phyloP scores from a whole-genome alignment of 345 rosid species.

The Gossypium rotundifolium region DNA sequence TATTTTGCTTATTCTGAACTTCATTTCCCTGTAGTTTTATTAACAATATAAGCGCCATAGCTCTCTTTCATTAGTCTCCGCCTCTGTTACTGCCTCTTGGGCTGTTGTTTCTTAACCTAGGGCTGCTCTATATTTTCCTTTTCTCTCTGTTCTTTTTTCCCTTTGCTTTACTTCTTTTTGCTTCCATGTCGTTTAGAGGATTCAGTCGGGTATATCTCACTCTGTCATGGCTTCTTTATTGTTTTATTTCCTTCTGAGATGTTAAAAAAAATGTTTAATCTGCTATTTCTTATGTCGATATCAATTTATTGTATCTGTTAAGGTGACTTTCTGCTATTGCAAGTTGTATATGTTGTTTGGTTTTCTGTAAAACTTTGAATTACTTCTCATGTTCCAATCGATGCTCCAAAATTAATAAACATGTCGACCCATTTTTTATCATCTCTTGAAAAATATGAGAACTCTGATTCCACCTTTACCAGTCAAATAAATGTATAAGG shows the following conservation, averaged over 20 bases:
- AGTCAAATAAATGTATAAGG: background rate
- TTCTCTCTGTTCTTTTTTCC: background rate
- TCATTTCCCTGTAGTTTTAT: too few species aligned
- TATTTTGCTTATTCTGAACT: too few species aligned
- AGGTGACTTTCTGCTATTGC: background rate
- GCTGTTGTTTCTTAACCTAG: too few species aligned
- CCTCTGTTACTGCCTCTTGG: background rate
- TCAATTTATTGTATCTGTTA: background rate
- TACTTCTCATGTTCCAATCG: background rate
- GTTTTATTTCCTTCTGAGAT: background rate
- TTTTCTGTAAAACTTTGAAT: background rate
- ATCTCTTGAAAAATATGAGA: background rate
- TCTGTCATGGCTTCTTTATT: background rate
- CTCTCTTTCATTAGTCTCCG: background rate
- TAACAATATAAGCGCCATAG: too few species aligned
- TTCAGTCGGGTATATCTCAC: background rate
- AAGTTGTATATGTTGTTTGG: background rate
- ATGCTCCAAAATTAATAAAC: background rate
- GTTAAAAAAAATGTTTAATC: background rate
- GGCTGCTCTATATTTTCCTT: background rate
- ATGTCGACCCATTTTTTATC: conserved; percentile 3
- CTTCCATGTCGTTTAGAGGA: conserved; percentile 3
- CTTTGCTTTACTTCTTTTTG: background rate
- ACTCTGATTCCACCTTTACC: background rate
- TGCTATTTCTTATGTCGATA: background rate